Base-by-base conservation (phyloP, 805 yeast genomes). In the Saturnispora mendoncae region DNA sequence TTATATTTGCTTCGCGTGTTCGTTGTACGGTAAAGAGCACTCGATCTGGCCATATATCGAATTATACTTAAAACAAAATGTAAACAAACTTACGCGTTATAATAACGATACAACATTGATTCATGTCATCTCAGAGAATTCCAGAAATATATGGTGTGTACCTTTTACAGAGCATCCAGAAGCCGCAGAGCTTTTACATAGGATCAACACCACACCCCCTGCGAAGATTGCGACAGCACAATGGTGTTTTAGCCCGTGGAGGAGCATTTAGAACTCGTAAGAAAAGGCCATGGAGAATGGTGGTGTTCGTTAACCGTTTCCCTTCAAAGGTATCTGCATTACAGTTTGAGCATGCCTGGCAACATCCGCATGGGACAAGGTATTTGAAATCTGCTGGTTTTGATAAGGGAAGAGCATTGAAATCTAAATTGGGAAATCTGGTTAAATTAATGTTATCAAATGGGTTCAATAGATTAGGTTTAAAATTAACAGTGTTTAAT, bases 341-440 rank as follows among this genome's bases (percentile, higher is more conserved):
- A 39, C 88, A 78, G 57, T 84, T 84, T 58, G 95, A 85, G 52
- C 87, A 82, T 58, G 88, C 94, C 1, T 80, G 84, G 75, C 94
- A 84, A 50, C 92, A 84, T 56, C 65, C 79, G 1, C 67, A 78
- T 46, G 67, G 65, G 39, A 79, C 94, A 0, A 63, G 86, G 29
- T 84, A 76, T 52, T 74, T 84, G 3, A 47, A 49, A 3, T 3
- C 12, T 6, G 20, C n/a, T 12, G 40, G 49, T 2, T 50, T 47
- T 13, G 56, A 65, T 13, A 17, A 7, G 8, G 72, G 74, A 0
- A 55, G 64, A 33, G 57, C 69, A 0, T 30, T 76, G 3, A 69
- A 66, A 38, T 67, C 69, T 36, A 68, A 69, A 35, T 38, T 79
- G 10, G 82, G 71, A 0, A 65, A 71, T 46, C 55, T 71, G 5